Conservation (phyloP, 1,139 yeast species). For the Debaryomyces coudertii region DNA sequence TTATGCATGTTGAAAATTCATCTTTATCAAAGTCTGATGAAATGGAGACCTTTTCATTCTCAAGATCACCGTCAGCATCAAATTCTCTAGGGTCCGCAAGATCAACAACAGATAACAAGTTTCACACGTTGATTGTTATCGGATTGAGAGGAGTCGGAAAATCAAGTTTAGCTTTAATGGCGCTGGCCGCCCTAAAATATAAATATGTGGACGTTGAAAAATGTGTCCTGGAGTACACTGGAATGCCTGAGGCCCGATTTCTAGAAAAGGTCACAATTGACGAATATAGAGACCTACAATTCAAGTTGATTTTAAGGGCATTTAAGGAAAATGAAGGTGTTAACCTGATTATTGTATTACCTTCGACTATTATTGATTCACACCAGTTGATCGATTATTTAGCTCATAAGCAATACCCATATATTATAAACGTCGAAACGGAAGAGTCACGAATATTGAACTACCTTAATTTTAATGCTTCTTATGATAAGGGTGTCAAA, state of each 20-base stretch:
- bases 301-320: constrained; percentile 11
- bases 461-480: constrained; percentile 13
- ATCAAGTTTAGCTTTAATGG: constrained; percentile 22
- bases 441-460: constrained; percentile 14
- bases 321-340: constrained; percentile 8
- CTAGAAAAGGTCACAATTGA: constrained; percentile 13
- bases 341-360: constrained; percentile 16
- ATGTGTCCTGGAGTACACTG: constrained; percentile 16
- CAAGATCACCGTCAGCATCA: constrained; percentile 5
- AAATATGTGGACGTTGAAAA: constrained; percentile 18
- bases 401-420: constrained; percentile 10
- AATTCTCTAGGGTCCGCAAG: background rate
- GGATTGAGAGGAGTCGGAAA: constrained; percentile 25
- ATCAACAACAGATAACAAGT: background rate
- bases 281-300: constrained; percentile 15
- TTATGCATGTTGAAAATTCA: background rate
- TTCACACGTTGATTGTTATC: constrained; percentile 14
- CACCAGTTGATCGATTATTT: constrained; percentile 13
- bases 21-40: background rate
- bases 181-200: constrained; percentile 19
- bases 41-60: constrained; percentile 1
- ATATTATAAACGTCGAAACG: constrained; percentile 18
- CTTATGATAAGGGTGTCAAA: constrained; percentile 14
- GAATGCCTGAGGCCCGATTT: constrained; percentile 13
- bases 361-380: constrained; percentile 18